Evolutionary conservation across 108 stramenopile species (phyloP), one percentile per base, ranked within the genome.

Genomic region (Nitzschia sp.): DNA sequence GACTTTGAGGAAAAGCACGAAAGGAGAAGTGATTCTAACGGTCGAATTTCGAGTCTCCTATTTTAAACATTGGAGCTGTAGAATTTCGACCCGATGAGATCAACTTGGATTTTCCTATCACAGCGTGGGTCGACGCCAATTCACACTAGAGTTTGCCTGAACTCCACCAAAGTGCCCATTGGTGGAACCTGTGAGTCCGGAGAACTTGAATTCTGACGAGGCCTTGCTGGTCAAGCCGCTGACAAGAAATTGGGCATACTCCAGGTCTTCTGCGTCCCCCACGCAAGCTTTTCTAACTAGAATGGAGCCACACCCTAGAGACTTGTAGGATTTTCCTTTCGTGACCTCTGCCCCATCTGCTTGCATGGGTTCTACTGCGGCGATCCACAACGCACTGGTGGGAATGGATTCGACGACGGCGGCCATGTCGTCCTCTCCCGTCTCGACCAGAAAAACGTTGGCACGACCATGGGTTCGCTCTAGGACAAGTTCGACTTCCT

Each of bases 131-230:
- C 79, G 61, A 35, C 71, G 48, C 82, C 82, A 80, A 27, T 77
- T 79, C 9, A 79, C 79, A 56, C 67, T 66, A 42, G 54, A 42
- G 60, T 80, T 78, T 23, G 79, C 70, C 48, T 61, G 60, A 23
- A 83, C 64, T 3, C 82, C 84, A 15, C 87, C 87, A 67, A 85
- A 88, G 71, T 88, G 87, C 0, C 87, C 87, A 70, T 88, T 88
- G 0, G 84, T 82, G 19, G 80, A 81, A 17, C 84, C 87, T 5
- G 87, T 88, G 67, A 88, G 62, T 2, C 88, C 88, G 13, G 88
- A 75, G 78, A 89, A 82, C n/a, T 73, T 80, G 74, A 89, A 89
- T 15, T 54, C 72, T 9, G 71, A 71, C 8, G 82, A 83, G 29
- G 62, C 68, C 59, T 89, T 89, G 59, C 82, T 89, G 19, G 71